Evolutionary conservation across 805 yeast species (phyloP), one percentile per base, ranked within the genome.

Genomic region (Candida maltosa): DNA sequence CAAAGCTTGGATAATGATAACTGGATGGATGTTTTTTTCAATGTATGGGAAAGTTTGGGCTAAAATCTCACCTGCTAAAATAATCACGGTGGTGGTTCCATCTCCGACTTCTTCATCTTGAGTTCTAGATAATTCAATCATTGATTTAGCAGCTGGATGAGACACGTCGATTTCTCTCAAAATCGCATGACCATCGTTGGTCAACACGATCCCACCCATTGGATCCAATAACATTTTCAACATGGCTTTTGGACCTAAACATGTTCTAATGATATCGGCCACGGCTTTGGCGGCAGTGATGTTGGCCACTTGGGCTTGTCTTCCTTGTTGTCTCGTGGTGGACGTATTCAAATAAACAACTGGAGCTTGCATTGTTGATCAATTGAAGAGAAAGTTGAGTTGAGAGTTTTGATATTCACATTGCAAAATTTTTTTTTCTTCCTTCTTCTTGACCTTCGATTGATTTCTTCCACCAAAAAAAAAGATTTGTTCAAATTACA

Each of bases 221-320:
- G 99, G 99, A 58, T 93, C 99, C 45, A 93, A 71, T 36, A 93
- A 72, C 97, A 93, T 91, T 69, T 93, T 93, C 43, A 93, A 76
- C 98, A 93, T 93, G 23, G 98, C 98, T 61, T 91, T 91, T 35
- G 99, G 99, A 14, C 99, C 99, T 41, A 93, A 72, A 74, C 99
- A 93, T 17, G 98, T 93, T 61, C 98, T 78, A 51, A 93, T 87
- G 54, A 93, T 91, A 61, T 93, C 98, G 1, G 97, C 94, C 27
- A 91, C 97, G 2, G 98, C 96, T 57, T 93, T 93, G n/a, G 99
- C 99, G 4, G 99, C 98, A 4, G 97, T 87, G 65, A 93, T 91
- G 58, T 93, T 94, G 43, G 96, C 86, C 43, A 87, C 75, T 65
- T 93, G 99, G 2, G 99, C 99, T 60, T 88, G 88, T 49, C 97